Evolutionary conservation across 345 rosid species (phyloP), one percentile per base, ranked within the genome.

Genomic region (Aquilaria yunnanensis): DNA sequence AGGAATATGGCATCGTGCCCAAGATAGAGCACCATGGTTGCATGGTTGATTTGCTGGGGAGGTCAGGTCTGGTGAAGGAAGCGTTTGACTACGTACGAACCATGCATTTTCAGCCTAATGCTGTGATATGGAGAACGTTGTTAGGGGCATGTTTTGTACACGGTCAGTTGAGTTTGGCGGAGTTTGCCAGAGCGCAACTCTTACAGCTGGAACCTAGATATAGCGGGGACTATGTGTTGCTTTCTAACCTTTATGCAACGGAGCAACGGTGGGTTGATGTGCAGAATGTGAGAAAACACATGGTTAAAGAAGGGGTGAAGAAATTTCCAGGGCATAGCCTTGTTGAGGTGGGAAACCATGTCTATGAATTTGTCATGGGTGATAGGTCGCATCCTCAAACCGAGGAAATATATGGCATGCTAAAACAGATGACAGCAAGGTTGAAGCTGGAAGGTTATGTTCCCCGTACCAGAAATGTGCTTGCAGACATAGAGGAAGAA

Each of bases 1-100:
- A 86, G 9, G 78, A 84, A 64, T 81, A 75, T 67, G 77, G 82
- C 46, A 81, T 92, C 52, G 65, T 69, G 65, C 89, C 98, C n/a
- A 77, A 73, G 71, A 84, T 89, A 5, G 96, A 92, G 65, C 98
- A 92, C 75, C 67, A 74, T 61, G 98, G 96, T 63, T 89, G 98
- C 65, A 85, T 89, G 86, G 90, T 92, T 16, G 98, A 92, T 81
- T 65, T 92, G 78, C 65, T 89, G 72, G 86, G 96, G 47, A 73
- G 98, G 65, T 89, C 96, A 14, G 95, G 98, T 48, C 69, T 75
- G 70, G 87, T 89, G 55, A 81, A 75, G 64, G 70, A 81, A 67
- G 96, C 98, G 0, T 74, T 70, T 59, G 72, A 69, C 9, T 89
- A 65, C 70, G 79, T 92, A 9, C 70, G 12, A 69, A 64, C 68